Base-by-base conservation (phyloP, 164 flowering plant genomes). In the Magnolia kwangsiensis region DNA sequence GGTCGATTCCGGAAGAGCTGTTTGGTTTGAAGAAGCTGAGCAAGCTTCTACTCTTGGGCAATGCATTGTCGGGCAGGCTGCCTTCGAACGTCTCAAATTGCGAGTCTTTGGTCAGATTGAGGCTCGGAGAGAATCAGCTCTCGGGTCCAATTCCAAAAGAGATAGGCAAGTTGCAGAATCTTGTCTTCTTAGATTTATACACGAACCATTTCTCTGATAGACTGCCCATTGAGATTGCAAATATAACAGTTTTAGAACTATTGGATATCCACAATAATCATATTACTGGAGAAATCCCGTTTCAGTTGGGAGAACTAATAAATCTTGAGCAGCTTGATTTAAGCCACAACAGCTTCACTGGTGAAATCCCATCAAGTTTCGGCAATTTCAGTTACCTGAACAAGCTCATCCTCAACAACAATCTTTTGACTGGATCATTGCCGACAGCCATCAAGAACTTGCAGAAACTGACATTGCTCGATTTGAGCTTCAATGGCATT, bases 281-380 rank as follows among this genome's bases (percentile, higher is more conserved):
- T 72, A 68, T 96, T 6, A 91, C 89, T 11, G 98, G 99, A 23
- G 90, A 87, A 24, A 89, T 96, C 13, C 99, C 98, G 0, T 10
- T 83, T 31, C 84, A 85, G 85, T 78, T 96, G 10, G 97, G 97
- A 2, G 86, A 83, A 72, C 87, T 94, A 61, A 88, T 89, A 64
- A 92, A 91, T 78, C 83, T 96, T 59, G 97, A 96, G 89, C 94
- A 88, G 86, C 95, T 96, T 79, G 99, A 96, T 84, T 88, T 94
- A 20, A 93, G 98, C 72, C 80, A 86, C 74, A 96, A 96, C 84
- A 87, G 96, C 76, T 93, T 94, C 80, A 82, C 86, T 0, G 98
- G 98, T 13, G 89, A 82, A 82, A 90, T 94, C 27, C 98, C 98
- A 1, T 69, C 27, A 80, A 90, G 90, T 74, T 92, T 96, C 73